Conservation (phyloP, 169 alveolate species). For the Plasmodium relictum region DNA sequence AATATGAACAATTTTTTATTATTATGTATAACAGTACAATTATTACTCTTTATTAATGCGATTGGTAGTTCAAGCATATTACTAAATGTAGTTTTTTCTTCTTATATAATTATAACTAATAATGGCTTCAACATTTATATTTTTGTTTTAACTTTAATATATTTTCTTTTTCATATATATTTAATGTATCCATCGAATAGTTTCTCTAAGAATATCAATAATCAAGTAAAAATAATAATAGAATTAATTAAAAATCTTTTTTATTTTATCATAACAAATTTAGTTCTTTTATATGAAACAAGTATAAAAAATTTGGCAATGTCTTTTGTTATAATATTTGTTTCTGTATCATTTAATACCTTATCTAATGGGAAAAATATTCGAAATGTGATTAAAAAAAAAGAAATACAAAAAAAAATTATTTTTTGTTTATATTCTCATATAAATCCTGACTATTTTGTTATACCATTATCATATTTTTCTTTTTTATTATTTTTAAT, state of each 20-base stretch:
- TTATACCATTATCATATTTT: constrained; percentile 39
- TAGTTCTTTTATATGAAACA: constrained; percentile 37
- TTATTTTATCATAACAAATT: constrained; percentile 7
- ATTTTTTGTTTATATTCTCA: constrained; percentile 62
- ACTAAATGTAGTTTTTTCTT: constrained; percentile 43
- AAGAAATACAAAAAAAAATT: constrained; percentile 57
- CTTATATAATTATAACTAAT: constrained; percentile 50
- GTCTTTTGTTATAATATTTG: constrained; percentile 36
- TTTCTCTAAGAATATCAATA: constrained; percentile 41
- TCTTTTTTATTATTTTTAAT: constrained; percentile 31
- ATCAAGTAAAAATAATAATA: constrained; percentile 14
- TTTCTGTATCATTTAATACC: constrained; percentile 19
- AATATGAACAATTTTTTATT: constrained; percentile 17
- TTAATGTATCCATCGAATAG: constrained; percentile 49
- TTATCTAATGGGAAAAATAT: constrained; percentile 29
- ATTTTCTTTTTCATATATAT: constrained; percentile 56
- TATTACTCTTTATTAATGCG: constrained; percentile 54
- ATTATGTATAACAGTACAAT: not conserved
- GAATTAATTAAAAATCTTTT: constrained; percentile 14
- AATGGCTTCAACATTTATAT: constrained; percentile 14
- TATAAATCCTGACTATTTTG: constrained; percentile 25
- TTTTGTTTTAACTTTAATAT: constrained; percentile 13
- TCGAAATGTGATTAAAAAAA: constrained; percentile 13
- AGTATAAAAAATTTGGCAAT: constrained; percentile 27
- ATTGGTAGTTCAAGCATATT: constrained; percentile 38